Base-by-base conservation (phyloP, 441 rosid genomes). In the Daphne laureola region DNA sequence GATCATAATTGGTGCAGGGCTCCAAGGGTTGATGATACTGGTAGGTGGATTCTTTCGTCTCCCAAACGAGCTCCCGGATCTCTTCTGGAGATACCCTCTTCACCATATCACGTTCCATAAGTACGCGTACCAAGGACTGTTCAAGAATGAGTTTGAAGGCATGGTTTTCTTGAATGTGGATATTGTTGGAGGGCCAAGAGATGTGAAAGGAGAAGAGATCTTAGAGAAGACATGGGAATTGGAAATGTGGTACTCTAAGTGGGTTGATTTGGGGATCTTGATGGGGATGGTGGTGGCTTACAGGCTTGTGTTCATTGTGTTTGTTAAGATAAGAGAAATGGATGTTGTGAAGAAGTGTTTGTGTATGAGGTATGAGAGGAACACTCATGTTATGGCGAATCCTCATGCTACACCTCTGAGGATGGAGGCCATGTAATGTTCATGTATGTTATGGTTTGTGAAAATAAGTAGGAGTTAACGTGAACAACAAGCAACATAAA, bases 1-100 rank as follows among this genome's bases (percentile, higher is more conserved):
- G 1, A 58, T 81, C 43, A 73, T 78, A 21, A 64, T 74, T 0
- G 79, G 83, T 1, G 78, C 81, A 2, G 81, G 83, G 38, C 71
- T 81, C 44, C 87, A 75, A 56, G 87, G 78, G 0, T 38, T 75
- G 35, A 78, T 78, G 83, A 71, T 78, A 17, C 55, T 81, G 17
- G 57, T 63, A 0, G 87, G 78, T 1, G 81, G 87, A 0, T 78
- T 78, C 54, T 78, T 78, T 41, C 70, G 81, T 12, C 41, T 71
- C 27, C 87, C 78, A 0, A 11, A 64, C 6, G 81, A 81, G 48
- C 74, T 81, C 42, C 81, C 83, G 0, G 17, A 56, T 8, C 64
- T 67, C 0, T 64, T 75, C 5, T 78, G 81, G 73, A 76, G 45
- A 18, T 78, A 75, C 51, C 83, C 87, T 0, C 44, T 73, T 41